Conservation (phyloP, 345 rosid genomes). For the Lagerstroemia speciosa region DNA sequence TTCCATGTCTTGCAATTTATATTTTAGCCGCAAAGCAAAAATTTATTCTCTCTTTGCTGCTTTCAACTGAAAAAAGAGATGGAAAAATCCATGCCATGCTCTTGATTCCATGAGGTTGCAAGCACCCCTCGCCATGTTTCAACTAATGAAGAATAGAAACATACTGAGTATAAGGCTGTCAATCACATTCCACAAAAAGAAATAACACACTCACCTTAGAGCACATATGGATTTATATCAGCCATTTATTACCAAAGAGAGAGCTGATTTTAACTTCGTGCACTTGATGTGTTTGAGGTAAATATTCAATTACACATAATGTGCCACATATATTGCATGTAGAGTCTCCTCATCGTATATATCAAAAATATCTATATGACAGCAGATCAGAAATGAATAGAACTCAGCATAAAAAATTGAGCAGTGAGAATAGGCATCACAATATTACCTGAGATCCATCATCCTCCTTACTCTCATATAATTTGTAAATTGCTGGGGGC, state of each 20-base stretch:
- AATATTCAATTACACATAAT: neutral
- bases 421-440: neutral
- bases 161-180: neutral
- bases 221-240: neutral
- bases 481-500: constrained; percentile 61
- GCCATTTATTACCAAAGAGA: neutral
- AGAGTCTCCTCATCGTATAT: neutral
- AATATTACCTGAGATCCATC: constrained; percentile 48
- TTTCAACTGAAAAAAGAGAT: neutral
- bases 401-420: neutral
- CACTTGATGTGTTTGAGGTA: neutral
- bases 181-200: neutral
- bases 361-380: neutral
- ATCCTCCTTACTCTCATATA: constrained; percentile 45
- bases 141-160: neutral
- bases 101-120: neutral
- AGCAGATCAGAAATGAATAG: neutral
- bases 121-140: neutral
- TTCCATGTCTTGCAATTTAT: neutral
- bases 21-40: neutral
- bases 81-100: neutral
- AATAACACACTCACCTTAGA: neutral
- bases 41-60: neutral
- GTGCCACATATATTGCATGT: neutral
- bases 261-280: neutral